These are phyloP conservation scores for Fusarium graminum DNA, from an alignment of 2,329 filamentous ascomycete genomes.

Conservation along the genomic window DNA sequence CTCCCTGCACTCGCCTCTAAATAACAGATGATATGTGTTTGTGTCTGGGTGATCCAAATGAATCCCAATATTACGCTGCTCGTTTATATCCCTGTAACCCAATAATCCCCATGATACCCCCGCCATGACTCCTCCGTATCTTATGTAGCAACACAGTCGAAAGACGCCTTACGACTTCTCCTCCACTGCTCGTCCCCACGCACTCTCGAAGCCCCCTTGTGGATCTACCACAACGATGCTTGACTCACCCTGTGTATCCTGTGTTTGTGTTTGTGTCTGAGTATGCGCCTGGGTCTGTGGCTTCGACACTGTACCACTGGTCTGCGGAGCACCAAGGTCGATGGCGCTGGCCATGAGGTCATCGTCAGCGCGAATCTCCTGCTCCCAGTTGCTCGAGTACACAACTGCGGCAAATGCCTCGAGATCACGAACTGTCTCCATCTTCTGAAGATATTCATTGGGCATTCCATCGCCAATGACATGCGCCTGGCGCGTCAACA, in stretches of 20 bases:
- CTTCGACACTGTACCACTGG: slow-evolving; percentile 21
- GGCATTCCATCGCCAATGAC: slow-evolving; percentile 83
- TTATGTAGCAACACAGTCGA: slow-evolving; percentile 30
- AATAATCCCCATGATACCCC: slow-evolving; percentile 19
- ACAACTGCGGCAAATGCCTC: slow-evolving; percentile 89
- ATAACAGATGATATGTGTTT: slow-evolving; percentile 35
- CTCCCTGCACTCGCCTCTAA: slow-evolving; percentile 20
- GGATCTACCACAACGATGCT: slow-evolving; percentile 68
- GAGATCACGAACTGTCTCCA: slow-evolving; percentile 81
- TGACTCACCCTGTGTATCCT: slow-evolving; percentile 56
- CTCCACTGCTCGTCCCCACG: slow-evolving; percentile 73
- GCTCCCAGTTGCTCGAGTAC: slow-evolving; percentile 86
- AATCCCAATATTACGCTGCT: slow-evolving; percentile 32
- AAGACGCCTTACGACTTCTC: slow-evolving; percentile 42
- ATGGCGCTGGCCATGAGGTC: slow-evolving; percentile 56
- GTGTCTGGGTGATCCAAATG: slow-evolving; percentile 35
- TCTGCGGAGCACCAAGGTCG: slow-evolving; percentile 50
- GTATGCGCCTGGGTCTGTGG: slow-evolving; percentile 30
- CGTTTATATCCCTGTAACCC: slow-evolving; percentile 25
- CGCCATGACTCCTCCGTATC: slow-evolving; percentile 36
- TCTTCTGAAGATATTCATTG: slow-evolving; percentile 78
- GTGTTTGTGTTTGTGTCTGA: not conserved
- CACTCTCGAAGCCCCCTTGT: slow-evolving; percentile 71
- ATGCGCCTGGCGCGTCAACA: slow-evolving; percentile 91
- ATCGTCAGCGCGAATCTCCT: slow-evolving; percentile 67